phyloP scores from a whole-genome alignment of 2,329 filamentous ascomycete genomes.

The Didymella pomorum region DNA sequence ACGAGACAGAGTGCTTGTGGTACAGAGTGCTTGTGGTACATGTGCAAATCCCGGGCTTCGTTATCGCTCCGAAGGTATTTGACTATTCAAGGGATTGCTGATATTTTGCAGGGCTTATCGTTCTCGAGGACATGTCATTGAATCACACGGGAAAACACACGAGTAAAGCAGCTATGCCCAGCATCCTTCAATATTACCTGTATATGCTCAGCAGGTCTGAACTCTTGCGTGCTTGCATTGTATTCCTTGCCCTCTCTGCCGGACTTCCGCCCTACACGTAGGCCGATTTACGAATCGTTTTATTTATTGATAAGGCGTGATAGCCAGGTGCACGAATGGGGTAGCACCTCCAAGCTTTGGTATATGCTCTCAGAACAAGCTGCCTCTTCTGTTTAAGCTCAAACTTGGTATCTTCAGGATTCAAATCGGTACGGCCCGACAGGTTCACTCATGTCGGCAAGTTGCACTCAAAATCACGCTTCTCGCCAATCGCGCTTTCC shows the following conservation, averaged over 20 bases:
- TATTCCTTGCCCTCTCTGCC: not conserved
- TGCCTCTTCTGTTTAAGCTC: slow-evolving; percentile 21
- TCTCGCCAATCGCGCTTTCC: slow-evolving; percentile 11
- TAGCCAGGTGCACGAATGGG: not conserved
- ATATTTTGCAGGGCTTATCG: not conserved
- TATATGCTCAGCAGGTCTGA: not conserved
- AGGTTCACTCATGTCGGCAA: slow-evolving; percentile 2
- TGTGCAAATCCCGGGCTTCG: not conserved
- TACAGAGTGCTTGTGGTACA: not conserved
- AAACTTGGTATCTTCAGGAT: slow-evolving; percentile 9
- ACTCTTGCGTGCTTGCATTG: not conserved
- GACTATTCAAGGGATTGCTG: not conserved
- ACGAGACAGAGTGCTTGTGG: not conserved
- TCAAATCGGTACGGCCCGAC: slow-evolving; percentile 14
- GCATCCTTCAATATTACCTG: not conserved
- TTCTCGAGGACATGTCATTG: not conserved
- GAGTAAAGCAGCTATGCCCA: not conserved
- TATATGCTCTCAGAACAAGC: slow-evolving; percentile 6
- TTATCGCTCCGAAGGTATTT: not conserved
- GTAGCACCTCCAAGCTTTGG: not conserved
- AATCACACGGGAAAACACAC: not conserved
- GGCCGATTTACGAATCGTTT: not conserved
- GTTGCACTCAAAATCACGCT: not conserved
- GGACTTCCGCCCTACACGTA: not conserved
- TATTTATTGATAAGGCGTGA: slow-evolving; percentile 15